Evolutionary conservation across 2,329 filamentous ascomycete species (phyloP).

Genomic region (Fusarium compactum): DNA sequence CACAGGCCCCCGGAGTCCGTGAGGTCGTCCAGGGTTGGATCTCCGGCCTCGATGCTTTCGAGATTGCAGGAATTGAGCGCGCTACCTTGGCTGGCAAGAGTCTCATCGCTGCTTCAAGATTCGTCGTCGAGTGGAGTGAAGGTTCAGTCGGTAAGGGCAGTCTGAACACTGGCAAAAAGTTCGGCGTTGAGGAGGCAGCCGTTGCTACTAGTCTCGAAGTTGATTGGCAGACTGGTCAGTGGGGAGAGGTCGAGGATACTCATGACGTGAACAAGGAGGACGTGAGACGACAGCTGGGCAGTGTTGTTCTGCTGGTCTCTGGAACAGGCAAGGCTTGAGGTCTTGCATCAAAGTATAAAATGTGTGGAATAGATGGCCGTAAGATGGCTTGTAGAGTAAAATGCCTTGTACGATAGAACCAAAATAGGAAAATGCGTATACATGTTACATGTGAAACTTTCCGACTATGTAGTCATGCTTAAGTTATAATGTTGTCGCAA

Average conservation of each 20-base stretch:
- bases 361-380: neutral
- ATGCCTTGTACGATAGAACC: constrained; percentile 33
- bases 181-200: constrained; percentile 86
- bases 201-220: constrained; percentile 85
- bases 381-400: constrained; percentile 32
- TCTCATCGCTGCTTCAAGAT: constrained; percentile 78
- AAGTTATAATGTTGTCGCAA: neutral
- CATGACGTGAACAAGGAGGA: constrained; percentile 97
- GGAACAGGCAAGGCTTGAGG: constrained; percentile 58
- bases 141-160: constrained; percentile 68
- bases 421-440: neutral
- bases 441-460: neutral
- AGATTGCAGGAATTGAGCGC: constrained; percentile 88
- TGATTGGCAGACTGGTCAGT: constrained; percentile 87
- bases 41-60: constrained; percentile 76
- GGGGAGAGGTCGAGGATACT: constrained; percentile 98
- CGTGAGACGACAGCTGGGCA: constrained; percentile 86
- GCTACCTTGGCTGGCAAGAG: constrained; percentile 89
- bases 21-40: constrained; percentile 85
- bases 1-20: constrained; percentile 79
- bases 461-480: neutral
- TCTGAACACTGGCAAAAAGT: constrained; percentile 56
- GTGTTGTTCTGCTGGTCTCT: constrained; percentile 83
- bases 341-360: neutral
- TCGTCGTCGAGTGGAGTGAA: constrained; percentile 90